A percentile compares a stretch with the other conserved stretches of the same genome.
These are phyloP conservation scores for Scheffersomyces segobiensis DNA, from an alignment of 1,139 yeast genomes.

Conservation along the genomic window DNA sequence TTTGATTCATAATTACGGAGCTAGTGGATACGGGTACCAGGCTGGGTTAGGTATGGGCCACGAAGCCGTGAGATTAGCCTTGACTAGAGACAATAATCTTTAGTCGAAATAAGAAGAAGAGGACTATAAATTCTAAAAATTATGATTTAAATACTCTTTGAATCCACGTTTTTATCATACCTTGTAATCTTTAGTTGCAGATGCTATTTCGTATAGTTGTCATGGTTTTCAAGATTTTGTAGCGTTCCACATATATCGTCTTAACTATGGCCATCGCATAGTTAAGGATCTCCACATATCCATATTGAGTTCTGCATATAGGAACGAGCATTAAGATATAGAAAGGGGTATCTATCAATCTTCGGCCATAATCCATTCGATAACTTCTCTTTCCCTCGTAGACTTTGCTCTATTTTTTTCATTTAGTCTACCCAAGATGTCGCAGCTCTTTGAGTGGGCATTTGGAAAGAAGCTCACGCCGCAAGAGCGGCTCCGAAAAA, in stretches of 20 bases:
- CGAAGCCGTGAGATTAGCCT: conserved; percentile 10
- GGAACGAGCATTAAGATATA: background rate
- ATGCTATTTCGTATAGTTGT: background rate
- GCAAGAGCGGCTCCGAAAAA: conserved; percentile 90
- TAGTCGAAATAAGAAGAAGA: background rate
- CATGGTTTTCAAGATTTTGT: too few relatives aligned
- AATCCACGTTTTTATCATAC: too few relatives aligned
- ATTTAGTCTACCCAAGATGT: conserved; percentile 4
- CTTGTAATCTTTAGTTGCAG: background rate
- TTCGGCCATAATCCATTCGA: background rate
- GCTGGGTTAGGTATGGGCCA: conserved; percentile 67
- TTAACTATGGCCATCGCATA: background rate
- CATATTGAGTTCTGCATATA: background rate
- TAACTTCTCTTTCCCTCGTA: background rate
- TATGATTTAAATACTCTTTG: too few relatives aligned
- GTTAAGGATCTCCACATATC: background rate
- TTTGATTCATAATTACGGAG: conserved; percentile 69
- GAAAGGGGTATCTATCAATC: background rate
- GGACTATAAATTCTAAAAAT: too few relatives aligned
- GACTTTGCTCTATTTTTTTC: background rate
- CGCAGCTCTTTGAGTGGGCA: conserved; percentile 79
- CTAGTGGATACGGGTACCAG: conserved; percentile 77
- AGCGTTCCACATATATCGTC: background rate
- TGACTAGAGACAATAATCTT: conserved; percentile 4
- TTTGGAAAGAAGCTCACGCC: conserved; percentile 94